Base-by-base conservation (phyloP, 805 yeast species). In the Saturnispora hagleri region DNA sequence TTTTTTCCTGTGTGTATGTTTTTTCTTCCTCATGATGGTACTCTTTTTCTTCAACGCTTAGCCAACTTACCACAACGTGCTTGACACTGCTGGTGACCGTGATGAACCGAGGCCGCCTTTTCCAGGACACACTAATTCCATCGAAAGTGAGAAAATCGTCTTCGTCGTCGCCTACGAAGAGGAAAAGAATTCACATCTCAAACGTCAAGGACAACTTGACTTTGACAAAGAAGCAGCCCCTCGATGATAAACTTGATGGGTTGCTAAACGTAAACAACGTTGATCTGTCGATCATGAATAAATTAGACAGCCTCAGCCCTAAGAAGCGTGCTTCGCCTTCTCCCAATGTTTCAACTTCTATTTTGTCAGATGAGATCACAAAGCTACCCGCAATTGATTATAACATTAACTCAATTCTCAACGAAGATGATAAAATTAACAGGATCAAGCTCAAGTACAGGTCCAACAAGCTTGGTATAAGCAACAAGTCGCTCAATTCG, bases 391-490 rank as follows among this genome's bases (percentile, higher is more conserved):
- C 33, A n/a, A 43, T 27, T n/a, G 46, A 28, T n/a, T 26, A 45
- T 22, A 34, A 33, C 13, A 7, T 50, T 18, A 18, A 51, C 4
- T 40, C 43, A 7, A 33, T 50, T 0, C 15, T 50, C 15, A 27
- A 41, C n/a, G 50, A 53, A 36, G 42, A 38, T 1, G 52, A 43
- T 5, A 59, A 51, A 42, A 35, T 42, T 1, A 50, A 52, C 34
- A 53, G 53, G 43, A 55, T 58, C 5, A 50, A 47, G 31, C 9
- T 28, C 28, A 63, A 60, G 42, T 62, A 61, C 46, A 15, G 20
- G 4, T 43, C 35, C n/a, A 31, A 41, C 17, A 50, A 47, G 28
- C 54, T 54, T 0, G 42, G 55, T 17, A 60, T 62, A 31, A 28
- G 33, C 5, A 59, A 64, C 5, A 46, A 35, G 12, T 33, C 52